phyloP scores from a whole-genome alignment of 129 eudicot genomes.

The Pseudognaphalium luteoalbum region DNA sequence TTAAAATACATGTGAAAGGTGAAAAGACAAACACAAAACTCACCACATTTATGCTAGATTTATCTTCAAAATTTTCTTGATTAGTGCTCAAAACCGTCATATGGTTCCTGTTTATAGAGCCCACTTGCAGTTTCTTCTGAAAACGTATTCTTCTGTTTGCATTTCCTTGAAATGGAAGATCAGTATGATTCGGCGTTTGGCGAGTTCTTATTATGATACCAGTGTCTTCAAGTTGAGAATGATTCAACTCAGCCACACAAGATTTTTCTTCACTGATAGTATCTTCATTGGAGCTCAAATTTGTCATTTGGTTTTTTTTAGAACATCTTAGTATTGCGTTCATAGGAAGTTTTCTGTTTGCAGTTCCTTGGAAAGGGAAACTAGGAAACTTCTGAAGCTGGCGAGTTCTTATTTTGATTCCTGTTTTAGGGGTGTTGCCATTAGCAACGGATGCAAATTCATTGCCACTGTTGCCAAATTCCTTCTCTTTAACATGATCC shows the following conservation, averaged over 20 bases:
- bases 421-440: slow-evolving; percentile 14
- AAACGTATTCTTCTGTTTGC: slow-evolving; percentile 66
- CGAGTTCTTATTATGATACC: slow-evolving; percentile 37
- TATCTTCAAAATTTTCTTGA: slow-evolving; percentile 23
- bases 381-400: slow-evolving; percentile 15
- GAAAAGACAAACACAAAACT: neutral
- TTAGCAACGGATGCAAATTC: neutral
- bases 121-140: slow-evolving; percentile 38
- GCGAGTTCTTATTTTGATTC: slow-evolving; percentile 31
- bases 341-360: slow-evolving; percentile 60
- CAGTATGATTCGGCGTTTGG: neutral
- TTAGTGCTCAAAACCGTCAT: slow-evolving; percentile 13
- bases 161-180: slow-evolving; percentile 46
- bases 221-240: neutral
- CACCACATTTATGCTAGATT: slow-evolving; percentile 30
- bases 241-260: slow-evolving; percentile 27
- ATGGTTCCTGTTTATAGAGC: slow-evolving; percentile 23
- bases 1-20: neutral
- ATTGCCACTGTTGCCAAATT: slow-evolving; percentile 31
- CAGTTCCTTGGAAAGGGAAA: slow-evolving; percentile 55
- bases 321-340: slow-evolving; percentile 30
- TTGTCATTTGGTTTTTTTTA: slow-evolving; percentile 20
- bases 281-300: slow-evolving; percentile 20
- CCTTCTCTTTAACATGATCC: slow-evolving; percentile 34
- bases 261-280: slow-evolving; percentile 16